A percentile compares a stretch with the other conserved stretches of the same genome.
Conservation (phyloP, 495 filamentous ascomycete genomes). For the Annulohypoxylon stygium region DNA sequence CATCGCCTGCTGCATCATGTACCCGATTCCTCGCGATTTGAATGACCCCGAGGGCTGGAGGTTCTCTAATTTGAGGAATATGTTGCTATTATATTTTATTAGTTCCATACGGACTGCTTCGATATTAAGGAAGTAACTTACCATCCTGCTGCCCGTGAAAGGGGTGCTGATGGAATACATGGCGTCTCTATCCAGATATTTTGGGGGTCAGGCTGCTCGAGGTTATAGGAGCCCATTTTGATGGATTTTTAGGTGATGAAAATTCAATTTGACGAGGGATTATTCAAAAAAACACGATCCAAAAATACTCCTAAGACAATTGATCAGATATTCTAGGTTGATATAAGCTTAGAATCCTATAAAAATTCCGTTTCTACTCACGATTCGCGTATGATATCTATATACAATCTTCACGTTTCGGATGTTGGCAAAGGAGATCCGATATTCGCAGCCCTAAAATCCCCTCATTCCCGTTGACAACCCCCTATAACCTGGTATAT, state of each 20-base stretch:
- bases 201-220: slow-evolving; percentile 54
- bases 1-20: slow-evolving; percentile 75
- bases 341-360: neutral
- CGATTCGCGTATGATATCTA: neutral
- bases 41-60: slow-evolving; percentile 94
- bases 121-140: slow-evolving; percentile 50
- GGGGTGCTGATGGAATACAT: slow-evolving; percentile 72
- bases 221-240: slow-evolving; percentile 56
- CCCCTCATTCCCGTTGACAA: neutral
- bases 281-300: neutral
- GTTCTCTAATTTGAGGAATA: slow-evolving; percentile 95
- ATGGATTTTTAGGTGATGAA: neutral
- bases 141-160: slow-evolving; percentile 82
- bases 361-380: neutral
- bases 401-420: neutral
- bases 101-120: slow-evolving; percentile 6
- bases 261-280: neutral
- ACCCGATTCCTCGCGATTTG: slow-evolving; percentile 92
- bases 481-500: neutral
- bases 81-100: slow-evolving; percentile 61
- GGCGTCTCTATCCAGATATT: slow-evolving; percentile 81
- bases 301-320: neutral
- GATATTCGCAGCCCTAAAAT: slow-evolving; percentile 9
- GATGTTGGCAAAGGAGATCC: neutral
- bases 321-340: slow-evolving; percentile 5